Evolutionary conservation across 2,329 filamentous ascomycete genomes (phyloP).

Genomic region (Metarhizium brunneum): DNA sequence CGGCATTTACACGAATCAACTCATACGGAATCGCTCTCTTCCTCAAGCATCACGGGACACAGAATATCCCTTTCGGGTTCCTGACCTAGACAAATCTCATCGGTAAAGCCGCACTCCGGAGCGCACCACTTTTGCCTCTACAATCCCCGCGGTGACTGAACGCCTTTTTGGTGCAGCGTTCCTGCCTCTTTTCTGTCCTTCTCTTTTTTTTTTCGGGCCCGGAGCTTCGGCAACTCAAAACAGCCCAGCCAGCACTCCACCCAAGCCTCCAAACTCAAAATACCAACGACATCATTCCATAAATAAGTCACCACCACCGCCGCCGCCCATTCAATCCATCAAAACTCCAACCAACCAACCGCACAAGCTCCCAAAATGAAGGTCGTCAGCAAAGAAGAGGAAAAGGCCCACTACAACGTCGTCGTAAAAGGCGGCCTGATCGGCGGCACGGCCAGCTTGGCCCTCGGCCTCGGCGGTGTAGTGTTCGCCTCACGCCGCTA

Average conservation of each 20-base stretch:
- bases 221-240: background rate
- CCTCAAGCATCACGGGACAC: no score
- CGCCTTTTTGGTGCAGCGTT: background rate
- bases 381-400: constrained; percentile 90
- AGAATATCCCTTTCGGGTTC: no score
- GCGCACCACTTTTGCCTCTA: background rate
- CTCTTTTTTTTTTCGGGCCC: background rate
- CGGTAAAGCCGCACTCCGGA: background rate
- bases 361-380: constrained; percentile 54
- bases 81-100: no score
- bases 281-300: background rate
- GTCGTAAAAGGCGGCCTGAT: constrained; percentile 72
- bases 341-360: no score
- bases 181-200: background rate
- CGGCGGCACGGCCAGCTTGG: constrained; percentile 62
- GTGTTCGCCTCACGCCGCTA: constrained; percentile 61
- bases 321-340: no score
- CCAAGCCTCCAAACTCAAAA: background rate
- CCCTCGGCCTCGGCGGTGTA: constrained; percentile 58
- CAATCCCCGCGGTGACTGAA: constrained; percentile 3
- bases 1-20: background rate
- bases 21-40: no score
- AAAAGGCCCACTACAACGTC: constrained; percentile 70
- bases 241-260: background rate
- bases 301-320: background rate